Percentiles rank a stretch among this genome's conserved stretches.
These are phyloP conservation scores for Wickerhamomyces canadensis DNA, from an alignment of 805 yeast species.

Conservation along the genomic window DNA sequence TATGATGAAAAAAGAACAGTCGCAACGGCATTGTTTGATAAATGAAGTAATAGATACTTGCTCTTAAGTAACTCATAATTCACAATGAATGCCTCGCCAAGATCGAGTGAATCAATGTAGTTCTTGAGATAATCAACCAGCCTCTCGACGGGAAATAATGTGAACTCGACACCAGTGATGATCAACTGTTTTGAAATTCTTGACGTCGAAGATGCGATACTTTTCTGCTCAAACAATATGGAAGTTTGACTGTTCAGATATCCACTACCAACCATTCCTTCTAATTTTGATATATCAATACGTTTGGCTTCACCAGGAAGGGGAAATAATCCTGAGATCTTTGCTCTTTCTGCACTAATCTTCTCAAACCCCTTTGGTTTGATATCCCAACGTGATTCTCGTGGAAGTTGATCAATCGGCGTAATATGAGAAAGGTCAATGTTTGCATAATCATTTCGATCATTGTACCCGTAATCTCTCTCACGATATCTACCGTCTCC, in stretches of 20 bases:
- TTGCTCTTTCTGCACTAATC: conserved; percentile 71
- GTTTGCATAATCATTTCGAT: conserved; percentile 9
- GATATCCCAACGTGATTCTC: conserved; percentile 62
- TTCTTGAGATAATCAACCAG: conserved; percentile 41
- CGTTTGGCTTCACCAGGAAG: conserved; percentile 55
- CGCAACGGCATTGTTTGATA: conserved; percentile 46
- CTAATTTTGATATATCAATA: conserved; percentile 26
- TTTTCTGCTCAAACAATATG: conserved; percentile 29
- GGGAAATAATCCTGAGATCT: conserved; percentile 73
- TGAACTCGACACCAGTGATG: conserved; percentile 26
- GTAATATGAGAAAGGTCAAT: conserved; percentile 33
- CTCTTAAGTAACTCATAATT: conserved; percentile 28
- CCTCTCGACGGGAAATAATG: conserved; percentile 27
- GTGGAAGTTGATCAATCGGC: conserved; percentile 46
- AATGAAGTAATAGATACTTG: conserved; percentile 41
- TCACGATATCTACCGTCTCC: conserved; percentile 3
- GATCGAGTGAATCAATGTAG: conserved; percentile 38
- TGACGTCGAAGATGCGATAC: conserved; percentile 23
- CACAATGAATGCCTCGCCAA: conserved; percentile 36
- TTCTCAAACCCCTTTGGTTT: conserved; percentile 69
- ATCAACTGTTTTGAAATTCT: conserved; percentile 24
- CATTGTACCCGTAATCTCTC: conserved; percentile 1
- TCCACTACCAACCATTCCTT: conserved; percentile 27
- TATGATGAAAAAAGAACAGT: conserved; percentile 46
- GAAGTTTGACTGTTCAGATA: conserved; percentile 25